These are phyloP conservation scores for Microascus cirrosus DNA, from an alignment of 2,329 filamentous ascomycete species.

Conservation along the genomic window DNA sequence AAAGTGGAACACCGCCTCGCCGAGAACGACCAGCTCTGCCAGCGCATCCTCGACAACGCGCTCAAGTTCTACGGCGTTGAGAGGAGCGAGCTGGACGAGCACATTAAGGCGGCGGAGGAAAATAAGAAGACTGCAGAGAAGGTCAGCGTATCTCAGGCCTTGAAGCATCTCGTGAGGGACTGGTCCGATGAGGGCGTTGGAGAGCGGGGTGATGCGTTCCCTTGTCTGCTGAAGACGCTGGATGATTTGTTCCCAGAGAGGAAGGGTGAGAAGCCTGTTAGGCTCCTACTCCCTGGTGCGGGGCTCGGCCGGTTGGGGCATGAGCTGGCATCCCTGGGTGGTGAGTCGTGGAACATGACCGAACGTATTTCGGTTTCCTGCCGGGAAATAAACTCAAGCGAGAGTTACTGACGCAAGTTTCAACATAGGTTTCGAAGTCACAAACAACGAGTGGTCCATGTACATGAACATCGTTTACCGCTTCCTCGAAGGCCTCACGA, in stretches of 20 bases:
- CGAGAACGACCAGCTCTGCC: constrained; percentile 32
- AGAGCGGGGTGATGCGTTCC: constrained; percentile 32
- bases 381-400: not conserved
- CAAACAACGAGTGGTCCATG: constrained; percentile 45
- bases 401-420: not conserved
- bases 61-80: constrained; percentile 34
- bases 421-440: constrained; percentile 31
- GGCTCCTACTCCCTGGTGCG: constrained; percentile 38
- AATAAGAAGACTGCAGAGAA: constrained; percentile 28
- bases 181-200: constrained; percentile 36
- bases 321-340: constrained; percentile 32
- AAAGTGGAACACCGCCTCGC: constrained; percentile 28
- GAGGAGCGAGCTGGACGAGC: constrained; percentile 29
- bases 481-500: constrained; percentile 26
- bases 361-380: too few relatives aligned
- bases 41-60: constrained; percentile 30
- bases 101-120: constrained; percentile 24
- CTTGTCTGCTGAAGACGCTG: constrained; percentile 23
- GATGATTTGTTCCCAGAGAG: constrained; percentile 18
- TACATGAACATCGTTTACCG: constrained; percentile 46
- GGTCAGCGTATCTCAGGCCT: constrained; percentile 35
- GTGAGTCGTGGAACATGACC: constrained; percentile 10
- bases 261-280: constrained; percentile 12
- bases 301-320: constrained; percentile 40
- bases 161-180: constrained; percentile 48